A percentile compares a stretch with the other conserved stretches of the same genome.
These are phyloP conservation scores for Narthecium ossifragum DNA, from an alignment of 106 monocot genomes.

Conservation along the genomic window DNA sequence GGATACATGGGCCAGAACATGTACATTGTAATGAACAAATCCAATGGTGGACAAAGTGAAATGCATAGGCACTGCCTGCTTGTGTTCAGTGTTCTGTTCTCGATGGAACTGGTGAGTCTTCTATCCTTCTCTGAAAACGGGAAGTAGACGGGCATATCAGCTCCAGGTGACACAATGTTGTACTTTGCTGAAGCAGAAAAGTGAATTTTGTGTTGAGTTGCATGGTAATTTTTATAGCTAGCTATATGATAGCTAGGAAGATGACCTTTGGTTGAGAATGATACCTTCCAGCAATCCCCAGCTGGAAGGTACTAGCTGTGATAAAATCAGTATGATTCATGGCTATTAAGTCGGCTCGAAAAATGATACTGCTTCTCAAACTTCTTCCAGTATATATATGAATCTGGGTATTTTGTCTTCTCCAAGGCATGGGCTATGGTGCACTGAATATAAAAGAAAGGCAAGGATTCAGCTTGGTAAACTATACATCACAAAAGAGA, in stretches of 20 bases:
- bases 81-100: constrained; percentile 42
- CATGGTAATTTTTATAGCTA: too few species aligned
- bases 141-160: constrained; percentile 51
- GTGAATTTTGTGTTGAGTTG: too few species aligned
- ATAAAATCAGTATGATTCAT: constrained; percentile 97
- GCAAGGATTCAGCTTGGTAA: too few species aligned
- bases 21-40: not conserved
- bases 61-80: constrained; percentile 6
- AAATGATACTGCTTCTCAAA: constrained; percentile 62
- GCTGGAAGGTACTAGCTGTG: constrained; percentile 90
- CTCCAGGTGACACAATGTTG: constrained; percentile 42
- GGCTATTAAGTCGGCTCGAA: constrained; percentile 68
- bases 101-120: constrained; percentile 28
- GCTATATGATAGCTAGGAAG: too few species aligned
- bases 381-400: constrained; percentile 75
- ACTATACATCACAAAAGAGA: too few species aligned
- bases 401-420: constrained; percentile 69
- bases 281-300: constrained; percentile 93
- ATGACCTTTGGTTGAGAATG: not conserved
- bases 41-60: not conserved
- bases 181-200: constrained; percentile 32
- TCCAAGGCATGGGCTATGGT: constrained; percentile 76
- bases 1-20: too few species aligned
- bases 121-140: constrained; percentile 23
- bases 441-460: constrained; percentile 28